These are phyloP conservation scores for Lasiodiplodia gonubiensis DNA, from an alignment of 2,329 filamentous ascomycete genomes.

Conservation along the genomic window DNA sequence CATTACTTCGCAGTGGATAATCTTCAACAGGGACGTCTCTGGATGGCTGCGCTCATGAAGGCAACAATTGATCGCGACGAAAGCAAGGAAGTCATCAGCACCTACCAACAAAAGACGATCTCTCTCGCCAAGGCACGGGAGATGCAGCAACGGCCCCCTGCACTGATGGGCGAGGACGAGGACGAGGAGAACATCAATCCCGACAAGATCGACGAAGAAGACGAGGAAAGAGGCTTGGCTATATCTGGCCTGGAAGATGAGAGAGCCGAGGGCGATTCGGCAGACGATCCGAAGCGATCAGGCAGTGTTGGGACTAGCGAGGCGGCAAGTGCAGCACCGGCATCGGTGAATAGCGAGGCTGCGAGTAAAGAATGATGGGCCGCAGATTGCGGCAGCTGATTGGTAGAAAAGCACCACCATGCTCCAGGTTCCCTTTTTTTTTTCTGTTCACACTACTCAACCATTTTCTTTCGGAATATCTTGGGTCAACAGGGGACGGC, in stretches of 20 bases:
- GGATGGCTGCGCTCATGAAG: conserved; percentile 99
- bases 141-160: conserved; percentile 88
- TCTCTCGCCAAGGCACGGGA: conserved; percentile 85
- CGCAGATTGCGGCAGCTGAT: background rate
- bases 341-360: conserved; percentile 8
- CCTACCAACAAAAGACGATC: conserved; percentile 97
- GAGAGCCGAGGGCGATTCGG: background rate
- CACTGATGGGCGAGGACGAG: conserved; percentile 69
- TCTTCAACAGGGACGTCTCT: conserved; percentile 82
- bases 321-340: conserved; percentile 1
- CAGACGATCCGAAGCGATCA: conserved; percentile 8
- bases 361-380: conserved; percentile 21
- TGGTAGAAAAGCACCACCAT: background rate
- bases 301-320: conserved; percentile 23
- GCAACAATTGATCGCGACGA: conserved; percentile 94
- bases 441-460: background rate
- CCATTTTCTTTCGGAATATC: conserved; percentile 2
- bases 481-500: background rate
- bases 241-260: conserved; percentile 44
- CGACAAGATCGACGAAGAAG: conserved; percentile 39
- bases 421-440: background rate
- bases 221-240: conserved; percentile 46
- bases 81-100: conserved; percentile 78
- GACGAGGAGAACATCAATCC: conserved; percentile 38
- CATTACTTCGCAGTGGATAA: conserved; percentile 98